Base-by-base conservation (phyloP, 2,329 filamentous ascomycete species). In the Parastagonospora avenae region DNA sequence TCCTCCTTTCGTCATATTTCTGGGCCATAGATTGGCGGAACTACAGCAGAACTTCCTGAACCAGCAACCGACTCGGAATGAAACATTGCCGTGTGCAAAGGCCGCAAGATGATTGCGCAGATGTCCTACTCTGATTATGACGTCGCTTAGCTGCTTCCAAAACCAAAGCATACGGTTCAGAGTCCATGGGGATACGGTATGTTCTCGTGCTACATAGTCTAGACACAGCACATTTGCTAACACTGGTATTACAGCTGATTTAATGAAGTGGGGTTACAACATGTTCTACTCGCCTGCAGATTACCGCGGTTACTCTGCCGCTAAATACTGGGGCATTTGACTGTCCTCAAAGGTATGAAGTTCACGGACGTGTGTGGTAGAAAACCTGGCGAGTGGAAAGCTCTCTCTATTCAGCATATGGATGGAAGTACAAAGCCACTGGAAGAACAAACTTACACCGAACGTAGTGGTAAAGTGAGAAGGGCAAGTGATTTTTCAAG, bases 41-140 rank as follows among this genome's bases (percentile, higher is more conserved):
- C 19, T 24, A 5, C 19, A 24, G 5, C 19, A 24, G 19, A 24
- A 24, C 19, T 16, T 19, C 35, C 37, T 3, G 14, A 19, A 10
- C 36, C 45, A 8, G 45, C 45, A 6, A 29, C 28, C 9, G 38
- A 47, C 29, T 14, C 24, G 9, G 16, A 33, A 4, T 47, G 45
- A 37, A 31, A 42, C 8, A 7, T 2, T 6, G n/a, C 16, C 19
- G 38, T 35, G 35, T 36, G 37, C 15, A 47, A 47, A 14, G 45
- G 38, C 7, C 9, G 12, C 15, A 47, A 42, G 45, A 29, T 47
- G 14, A 24, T 47, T 19, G 30, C 38, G 8, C 19, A 41, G 29
- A 47, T 47, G 45, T 40, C 29, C 4, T 36, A 35, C 29, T 47
- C 45, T 4, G 45, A 47, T 16, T 47, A 15, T 12, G 45, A 47